A percentile compares a stretch with the other conserved stretches of the same genome.
Conservation (phyloP, 148 eudicot genomes). For the Vaccinium myrtillus region DNA sequence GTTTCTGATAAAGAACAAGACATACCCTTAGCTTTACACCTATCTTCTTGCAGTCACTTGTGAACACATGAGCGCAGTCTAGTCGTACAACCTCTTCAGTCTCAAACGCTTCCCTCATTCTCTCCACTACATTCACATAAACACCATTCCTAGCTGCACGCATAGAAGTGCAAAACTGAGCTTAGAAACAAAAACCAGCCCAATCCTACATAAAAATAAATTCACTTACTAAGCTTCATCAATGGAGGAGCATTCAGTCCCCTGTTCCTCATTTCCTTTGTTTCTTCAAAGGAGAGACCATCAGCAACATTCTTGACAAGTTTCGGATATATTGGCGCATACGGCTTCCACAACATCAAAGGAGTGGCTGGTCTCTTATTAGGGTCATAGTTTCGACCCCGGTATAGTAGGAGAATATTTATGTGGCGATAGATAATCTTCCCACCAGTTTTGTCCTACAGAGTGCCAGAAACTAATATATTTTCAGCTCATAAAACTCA, state of each 20-base stretch:
- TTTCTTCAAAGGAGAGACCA: slow-evolving; percentile 86
- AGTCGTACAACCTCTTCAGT: slow-evolving; percentile 83
- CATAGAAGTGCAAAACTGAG: slow-evolving; percentile 6
- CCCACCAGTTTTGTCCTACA: slow-evolving; percentile 89
- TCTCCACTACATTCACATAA: slow-evolving; percentile 76
- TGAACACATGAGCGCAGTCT: slow-evolving; percentile 71
- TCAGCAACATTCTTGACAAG: slow-evolving; percentile 86
- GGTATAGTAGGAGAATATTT: slow-evolving; percentile 65
- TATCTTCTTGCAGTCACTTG: slow-evolving; percentile 86
- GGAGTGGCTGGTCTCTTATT: slow-evolving; percentile 67
- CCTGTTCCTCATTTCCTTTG: slow-evolving; percentile 72
- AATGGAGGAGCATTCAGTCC: slow-evolving; percentile 63
- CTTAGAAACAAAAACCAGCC: not conserved
- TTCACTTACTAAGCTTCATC: slow-evolving; percentile 73
- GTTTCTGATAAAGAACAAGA: not conserved
- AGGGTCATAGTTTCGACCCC: slow-evolving; percentile 85
- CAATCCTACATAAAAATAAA: not conserved
- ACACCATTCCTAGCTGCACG: slow-evolving; percentile 85
- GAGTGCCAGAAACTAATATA: slow-evolving; percentile 10
- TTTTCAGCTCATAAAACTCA: slow-evolving; percentile 17
- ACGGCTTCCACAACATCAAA: slow-evolving; percentile 92
- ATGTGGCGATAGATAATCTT: slow-evolving; percentile 68
- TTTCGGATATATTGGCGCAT: slow-evolving; percentile 78
- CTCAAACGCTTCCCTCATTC: slow-evolving; percentile 76
- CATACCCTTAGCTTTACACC: slow-evolving; percentile 86